Percentiles rank a stretch among this genome's conserved stretches.
Conservation (phyloP, 495 filamentous ascomycete genomes). For the Bathelium albidoporum region DNA sequence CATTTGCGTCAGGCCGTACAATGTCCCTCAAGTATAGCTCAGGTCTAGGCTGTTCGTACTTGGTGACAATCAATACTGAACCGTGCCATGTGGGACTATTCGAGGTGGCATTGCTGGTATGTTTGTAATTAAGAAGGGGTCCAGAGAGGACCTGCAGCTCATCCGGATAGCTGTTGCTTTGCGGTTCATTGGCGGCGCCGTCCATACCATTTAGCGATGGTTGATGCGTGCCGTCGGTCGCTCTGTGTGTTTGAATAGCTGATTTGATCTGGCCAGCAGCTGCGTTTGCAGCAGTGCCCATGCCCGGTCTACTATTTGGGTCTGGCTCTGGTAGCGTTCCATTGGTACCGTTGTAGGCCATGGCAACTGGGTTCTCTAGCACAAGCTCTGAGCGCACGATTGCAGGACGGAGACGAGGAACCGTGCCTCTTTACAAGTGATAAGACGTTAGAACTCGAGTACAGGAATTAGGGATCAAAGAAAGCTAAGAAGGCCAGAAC, state of each 20-base stretch:
- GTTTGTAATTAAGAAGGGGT: conserved; percentile 73
- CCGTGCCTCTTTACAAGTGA: too few species aligned
- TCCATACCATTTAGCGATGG: background rate
- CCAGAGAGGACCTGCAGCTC: conserved; percentile 60
- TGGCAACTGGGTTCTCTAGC: background rate
- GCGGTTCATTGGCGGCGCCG: conserved; percentile 25
- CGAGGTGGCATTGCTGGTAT: conserved; percentile 54
- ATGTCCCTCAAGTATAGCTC: conserved; percentile 39
- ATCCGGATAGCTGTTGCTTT: conserved; percentile 18
- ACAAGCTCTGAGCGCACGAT: too few species aligned
- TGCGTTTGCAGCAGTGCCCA: background rate
- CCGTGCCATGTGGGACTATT: conserved; percentile 57
- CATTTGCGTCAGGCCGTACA: conserved; percentile 29
- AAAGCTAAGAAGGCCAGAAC: background rate
- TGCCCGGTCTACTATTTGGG: background rate
- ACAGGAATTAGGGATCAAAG: too few species aligned
- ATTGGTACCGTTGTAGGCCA: background rate
- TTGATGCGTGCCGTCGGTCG: background rate
- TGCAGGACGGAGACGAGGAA: too few species aligned
- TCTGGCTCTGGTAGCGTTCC: background rate
- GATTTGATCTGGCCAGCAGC: conserved; percentile 2
- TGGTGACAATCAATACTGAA: conserved; percentile 70
- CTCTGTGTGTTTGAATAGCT: background rate
- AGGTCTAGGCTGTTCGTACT: conserved; percentile 47
- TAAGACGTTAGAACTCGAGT: too few species aligned